A percentile compares a stretch with the other conserved stretches of the same genome.
Evolutionary conservation across 2,329 filamentous ascomycete species (phyloP).

Genomic region (Monilinia vaccinii-corymbosi): DNA sequence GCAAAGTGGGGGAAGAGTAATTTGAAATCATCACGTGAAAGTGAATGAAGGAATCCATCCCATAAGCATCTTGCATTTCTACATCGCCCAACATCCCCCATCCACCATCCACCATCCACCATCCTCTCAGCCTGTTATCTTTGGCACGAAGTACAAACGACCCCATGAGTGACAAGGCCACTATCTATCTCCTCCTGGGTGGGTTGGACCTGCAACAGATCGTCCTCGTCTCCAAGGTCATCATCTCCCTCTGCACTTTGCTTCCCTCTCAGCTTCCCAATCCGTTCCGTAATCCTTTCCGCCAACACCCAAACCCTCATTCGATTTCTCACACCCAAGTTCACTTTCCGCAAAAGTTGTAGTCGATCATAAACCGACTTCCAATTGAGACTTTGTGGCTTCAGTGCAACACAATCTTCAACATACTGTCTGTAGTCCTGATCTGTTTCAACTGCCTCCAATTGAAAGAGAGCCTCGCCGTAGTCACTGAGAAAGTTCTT

Average conservation of each 20-base stretch:
- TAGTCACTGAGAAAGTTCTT: neutral
- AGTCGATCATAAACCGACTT: slow-evolving; percentile 8
- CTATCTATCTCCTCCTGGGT: neutral
- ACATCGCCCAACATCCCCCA: neutral
- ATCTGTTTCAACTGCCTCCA: neutral
- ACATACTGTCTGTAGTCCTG: neutral
- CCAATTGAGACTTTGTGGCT: slow-evolving; percentile 6
- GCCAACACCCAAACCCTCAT: slow-evolving; percentile 5
- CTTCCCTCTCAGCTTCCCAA: neutral
- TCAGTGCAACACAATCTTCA: slow-evolving; percentile 1
- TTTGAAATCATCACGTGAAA: neutral
- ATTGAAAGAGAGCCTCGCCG: slow-evolving; percentile 4
- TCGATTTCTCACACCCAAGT: slow-evolving; percentile 8
- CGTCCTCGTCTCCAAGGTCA: neutral
- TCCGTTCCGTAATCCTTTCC: slow-evolving; percentile 7
- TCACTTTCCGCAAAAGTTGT: slow-evolving; percentile 5
- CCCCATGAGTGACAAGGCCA: neutral
- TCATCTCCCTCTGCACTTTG: neutral
- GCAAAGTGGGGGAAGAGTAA: neutral
- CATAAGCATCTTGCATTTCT: neutral
- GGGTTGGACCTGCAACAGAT: neutral
- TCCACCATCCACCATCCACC: neutral
- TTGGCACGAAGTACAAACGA: neutral
- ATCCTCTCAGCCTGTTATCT: neutral
- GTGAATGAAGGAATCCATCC: too few species aligned